These are phyloP conservation scores for Daldinia vernicosa DNA, from an alignment of 495 filamentous ascomycete species.

Conservation along the genomic window DNA sequence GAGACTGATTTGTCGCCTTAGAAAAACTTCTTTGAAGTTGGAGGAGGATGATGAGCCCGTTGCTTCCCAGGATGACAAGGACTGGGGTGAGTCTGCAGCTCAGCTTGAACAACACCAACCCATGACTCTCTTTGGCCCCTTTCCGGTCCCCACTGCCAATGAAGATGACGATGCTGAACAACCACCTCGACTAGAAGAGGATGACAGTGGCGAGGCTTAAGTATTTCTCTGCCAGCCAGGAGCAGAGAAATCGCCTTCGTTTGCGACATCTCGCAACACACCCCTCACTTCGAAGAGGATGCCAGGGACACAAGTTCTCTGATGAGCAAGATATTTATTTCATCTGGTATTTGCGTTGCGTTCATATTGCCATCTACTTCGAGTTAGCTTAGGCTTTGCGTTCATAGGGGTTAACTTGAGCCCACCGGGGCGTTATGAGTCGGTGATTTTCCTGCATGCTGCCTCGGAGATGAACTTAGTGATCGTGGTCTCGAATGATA, in stretches of 20 bases:
- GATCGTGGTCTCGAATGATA: neutral
- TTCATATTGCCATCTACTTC: neutral
- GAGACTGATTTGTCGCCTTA: conserved; percentile 2
- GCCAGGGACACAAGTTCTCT: neutral
- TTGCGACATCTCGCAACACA: neutral
- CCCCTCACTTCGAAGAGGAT: neutral
- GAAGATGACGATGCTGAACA: neutral
- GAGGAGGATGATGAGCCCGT: neutral
- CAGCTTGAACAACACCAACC: neutral
- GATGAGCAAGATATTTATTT: neutral
- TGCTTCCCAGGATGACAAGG: neutral
- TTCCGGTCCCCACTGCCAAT: neutral
- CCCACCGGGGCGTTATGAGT: neutral
- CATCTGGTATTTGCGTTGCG: neutral
- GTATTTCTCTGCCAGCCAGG: neutral
- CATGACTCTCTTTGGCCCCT: neutral
- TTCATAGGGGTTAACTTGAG: neutral
- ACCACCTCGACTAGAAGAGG: neutral
- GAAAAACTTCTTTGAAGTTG: neutral
- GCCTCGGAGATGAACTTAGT: neutral
- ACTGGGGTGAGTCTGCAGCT: conserved; percentile 3
- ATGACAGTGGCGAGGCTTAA: neutral
- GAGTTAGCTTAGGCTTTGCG: neutral
- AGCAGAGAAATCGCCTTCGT: neutral
- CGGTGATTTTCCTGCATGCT: neutral